phyloP scores from a whole-genome alignment of 352 stramenopile species.

The Pythium plurisporium region DNA sequence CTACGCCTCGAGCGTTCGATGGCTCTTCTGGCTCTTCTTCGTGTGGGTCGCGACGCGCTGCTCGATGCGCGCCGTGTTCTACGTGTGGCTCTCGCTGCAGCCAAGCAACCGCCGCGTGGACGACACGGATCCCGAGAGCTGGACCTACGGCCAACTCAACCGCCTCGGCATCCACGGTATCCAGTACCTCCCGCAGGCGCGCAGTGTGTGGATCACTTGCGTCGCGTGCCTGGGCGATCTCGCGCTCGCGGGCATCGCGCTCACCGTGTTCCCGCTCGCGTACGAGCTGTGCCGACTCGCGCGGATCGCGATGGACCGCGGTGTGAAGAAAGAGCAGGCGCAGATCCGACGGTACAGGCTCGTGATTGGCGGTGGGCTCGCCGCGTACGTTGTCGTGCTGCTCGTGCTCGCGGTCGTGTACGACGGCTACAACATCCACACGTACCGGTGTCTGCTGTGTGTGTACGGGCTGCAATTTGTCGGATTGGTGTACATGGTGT shows the following conservation, averaged over 20 bases:
- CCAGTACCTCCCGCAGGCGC: constrained; percentile 17
- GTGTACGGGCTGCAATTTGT: constrained; percentile 48
- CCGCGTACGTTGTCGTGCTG: constrained; percentile 28
- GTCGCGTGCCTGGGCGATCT: constrained; percentile 46
- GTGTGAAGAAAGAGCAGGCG: constrained; percentile 31
- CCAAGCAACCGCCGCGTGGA: not conserved
- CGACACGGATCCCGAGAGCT: constrained; percentile 7
- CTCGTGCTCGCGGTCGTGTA: constrained; percentile 28
- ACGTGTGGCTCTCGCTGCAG: constrained; percentile 28
- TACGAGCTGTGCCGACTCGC: constrained; percentile 62
- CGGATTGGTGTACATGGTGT: constrained; percentile 51
- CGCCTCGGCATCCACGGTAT: constrained; percentile 45
- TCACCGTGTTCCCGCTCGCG: constrained; percentile 47
- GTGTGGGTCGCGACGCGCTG: constrained; percentile 42
- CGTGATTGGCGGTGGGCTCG: constrained; percentile 24
- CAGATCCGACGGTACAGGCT: constrained; percentile 37
- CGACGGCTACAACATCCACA: constrained; percentile 48
- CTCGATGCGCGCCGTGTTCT: constrained; percentile 32
- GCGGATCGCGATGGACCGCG: constrained; percentile 58
- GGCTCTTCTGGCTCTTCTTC: constrained; percentile 63
- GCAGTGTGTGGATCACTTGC: constrained; percentile 24
- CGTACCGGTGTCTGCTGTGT: constrained; percentile 31
- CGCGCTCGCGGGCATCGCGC: constrained; percentile 40
- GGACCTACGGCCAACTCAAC: constrained; percentile 30
- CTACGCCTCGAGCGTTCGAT: constrained; percentile 37